Percentiles rank a stretch among this genome's conserved stretches.
Evolutionary conservation across 495 filamentous ascomycete species (phyloP).

Genomic region (Monascus purpureus): DNA sequence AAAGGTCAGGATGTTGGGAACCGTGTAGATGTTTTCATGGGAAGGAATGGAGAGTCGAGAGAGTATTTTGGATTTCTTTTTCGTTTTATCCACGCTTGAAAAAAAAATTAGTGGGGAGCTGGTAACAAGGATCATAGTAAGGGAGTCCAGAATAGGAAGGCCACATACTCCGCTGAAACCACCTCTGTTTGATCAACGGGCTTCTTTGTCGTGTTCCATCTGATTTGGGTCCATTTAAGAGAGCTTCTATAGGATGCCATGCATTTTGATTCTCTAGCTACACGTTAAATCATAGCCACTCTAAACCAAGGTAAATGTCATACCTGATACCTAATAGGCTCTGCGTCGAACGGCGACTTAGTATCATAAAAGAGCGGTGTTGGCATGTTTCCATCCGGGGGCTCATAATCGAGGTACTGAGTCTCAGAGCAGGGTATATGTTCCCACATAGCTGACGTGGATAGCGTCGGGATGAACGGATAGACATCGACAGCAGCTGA

Average conservation of each 20-base stretch:
- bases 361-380: not conserved
- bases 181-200: slow-evolving; percentile 8
- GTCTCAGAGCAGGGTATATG: not conserved
- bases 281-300: slow-evolving; percentile 1
- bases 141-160: not conserved
- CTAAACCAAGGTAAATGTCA: not conserved
- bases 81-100: slow-evolving; percentile 4
- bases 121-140: not conserved
- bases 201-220: slow-evolving; percentile 13
- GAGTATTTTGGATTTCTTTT: slow-evolving; percentile 24
- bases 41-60: slow-evolving; percentile 34
- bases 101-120: no score
- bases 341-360: not conserved
- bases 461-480: not conserved
- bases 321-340: slow-evolving; percentile 6
- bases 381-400: not conserved
- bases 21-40: slow-evolving; percentile 89
- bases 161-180: slow-evolving; percentile 7
- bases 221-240: no score
- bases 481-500: not conserved
- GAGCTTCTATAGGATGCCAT: no score
- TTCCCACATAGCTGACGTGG: not conserved
- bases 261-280: slow-evolving; percentile 1
- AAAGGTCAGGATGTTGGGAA: slow-evolving; percentile 87
- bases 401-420: not conserved